Percentiles rank a stretch among this genome's conserved stretches.
Evolutionary conservation across 257 asterid species (phyloP).

Genomic region (Solanum pimpinellifolium): DNA sequence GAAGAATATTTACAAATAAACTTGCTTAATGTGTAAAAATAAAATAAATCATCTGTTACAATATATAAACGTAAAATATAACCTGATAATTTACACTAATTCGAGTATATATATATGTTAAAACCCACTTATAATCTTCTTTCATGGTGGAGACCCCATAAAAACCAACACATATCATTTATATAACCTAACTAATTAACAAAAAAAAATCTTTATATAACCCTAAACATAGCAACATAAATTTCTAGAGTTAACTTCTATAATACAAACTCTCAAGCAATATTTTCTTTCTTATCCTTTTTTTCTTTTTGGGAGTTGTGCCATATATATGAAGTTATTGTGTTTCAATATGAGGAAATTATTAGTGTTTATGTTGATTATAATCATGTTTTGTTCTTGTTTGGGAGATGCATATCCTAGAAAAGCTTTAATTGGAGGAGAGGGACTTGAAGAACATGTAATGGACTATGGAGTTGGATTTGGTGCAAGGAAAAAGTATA

Average conservation of each 20-base stretch:
- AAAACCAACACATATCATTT: neutral
- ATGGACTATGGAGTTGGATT: neutral
- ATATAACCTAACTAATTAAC: neutral
- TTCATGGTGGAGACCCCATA: conserved; percentile 17
- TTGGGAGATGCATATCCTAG: neutral
- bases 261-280: neutral
- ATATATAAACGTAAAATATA: neutral
- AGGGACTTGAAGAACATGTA: neutral
- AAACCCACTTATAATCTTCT: conserved; percentile 20
- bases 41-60: neutral
- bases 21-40: neutral
- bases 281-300: neutral
- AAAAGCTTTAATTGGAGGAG: neutral
- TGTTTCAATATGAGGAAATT: neutral
- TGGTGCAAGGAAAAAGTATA: neutral
- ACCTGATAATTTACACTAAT: neutral
- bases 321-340: neutral
- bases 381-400: neutral
- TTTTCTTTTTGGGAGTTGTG: neutral
- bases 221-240: neutral
- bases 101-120: neutral
- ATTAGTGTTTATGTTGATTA: neutral
- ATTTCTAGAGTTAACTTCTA: neutral
- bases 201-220: neutral
- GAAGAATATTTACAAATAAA: neutral